These are phyloP conservation scores for Metarhizium humberi DNA, from an alignment of 2,329 filamentous ascomycete species.

Conservation along the genomic window DNA sequence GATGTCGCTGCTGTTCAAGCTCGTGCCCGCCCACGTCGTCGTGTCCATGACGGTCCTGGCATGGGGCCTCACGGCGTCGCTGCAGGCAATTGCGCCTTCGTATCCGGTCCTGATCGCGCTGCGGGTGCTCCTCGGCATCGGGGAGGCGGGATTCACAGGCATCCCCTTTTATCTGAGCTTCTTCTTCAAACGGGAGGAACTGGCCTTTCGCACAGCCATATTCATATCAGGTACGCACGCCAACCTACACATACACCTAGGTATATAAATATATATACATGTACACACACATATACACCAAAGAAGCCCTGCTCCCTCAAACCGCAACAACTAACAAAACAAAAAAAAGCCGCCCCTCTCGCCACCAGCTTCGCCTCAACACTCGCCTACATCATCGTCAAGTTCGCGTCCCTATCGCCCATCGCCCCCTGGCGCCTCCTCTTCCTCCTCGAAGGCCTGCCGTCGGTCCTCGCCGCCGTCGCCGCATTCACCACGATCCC, in stretches of 20 bases:
- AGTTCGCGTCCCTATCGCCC: slow-evolving; percentile 52
- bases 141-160: slow-evolving; percentile 56
- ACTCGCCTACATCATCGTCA: slow-evolving; percentile 70
- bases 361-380: slow-evolving; percentile 72
- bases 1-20: slow-evolving; percentile 53
- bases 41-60: slow-evolving; percentile 55
- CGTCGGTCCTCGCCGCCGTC: slow-evolving; percentile 65
- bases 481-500: slow-evolving; percentile 69
- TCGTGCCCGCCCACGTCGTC: slow-evolving; percentile 52
- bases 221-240: slow-evolving; percentile 65
- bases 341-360: slow-evolving; percentile 61
- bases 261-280: too few species aligned
- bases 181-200: slow-evolving; percentile 58
- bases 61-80: slow-evolving; percentile 71
- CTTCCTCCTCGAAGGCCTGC: slow-evolving; percentile 79
- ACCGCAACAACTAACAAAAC: not conserved
- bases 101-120: slow-evolving; percentile 50
- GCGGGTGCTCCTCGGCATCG: slow-evolving; percentile 49
- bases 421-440: slow-evolving; percentile 80
- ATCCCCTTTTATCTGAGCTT: slow-evolving; percentile 56
- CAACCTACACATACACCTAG: not conserved
- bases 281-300: too few species aligned
- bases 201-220: slow-evolving; percentile 76
- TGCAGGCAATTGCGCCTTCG: slow-evolving; percentile 58
- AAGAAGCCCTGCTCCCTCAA: not conserved